Percentiles rank a stretch among this genome's conserved stretches.
These are phyloP conservation scores for Cutaneotrichosporon mucoides DNA, from an alignment of 1,284 basidiomycete genomes.

Conservation along the genomic window DNA sequence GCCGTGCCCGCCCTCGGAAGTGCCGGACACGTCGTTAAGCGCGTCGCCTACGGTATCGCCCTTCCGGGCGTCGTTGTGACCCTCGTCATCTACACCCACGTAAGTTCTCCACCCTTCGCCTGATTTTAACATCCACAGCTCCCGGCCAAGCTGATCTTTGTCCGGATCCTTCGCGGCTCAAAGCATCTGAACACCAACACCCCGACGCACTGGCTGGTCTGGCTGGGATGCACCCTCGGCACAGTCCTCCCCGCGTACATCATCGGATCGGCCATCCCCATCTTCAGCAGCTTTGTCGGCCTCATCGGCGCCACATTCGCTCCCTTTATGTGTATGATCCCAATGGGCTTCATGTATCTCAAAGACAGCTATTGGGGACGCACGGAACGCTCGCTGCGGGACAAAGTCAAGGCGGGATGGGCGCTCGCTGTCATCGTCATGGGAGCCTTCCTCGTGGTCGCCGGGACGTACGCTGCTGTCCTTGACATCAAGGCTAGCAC, in stretches of 20 bases:
- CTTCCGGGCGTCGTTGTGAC: slow-evolving; percentile 37
- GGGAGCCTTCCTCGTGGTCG: slow-evolving; percentile 30
- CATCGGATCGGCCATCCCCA: slow-evolving; percentile 11
- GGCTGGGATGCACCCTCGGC: slow-evolving; percentile 26
- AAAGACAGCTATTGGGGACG: slow-evolving; percentile 24
- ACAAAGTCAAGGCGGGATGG: slow-evolving; percentile 3
- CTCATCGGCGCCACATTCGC: slow-evolving; percentile 30
- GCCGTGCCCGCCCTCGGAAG: slow-evolving; percentile 43
- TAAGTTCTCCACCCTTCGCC: not conserved
- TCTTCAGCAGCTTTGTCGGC: slow-evolving; percentile 25
- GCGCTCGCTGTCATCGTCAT: slow-evolving; percentile 12
- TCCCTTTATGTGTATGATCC: slow-evolving; percentile 13
- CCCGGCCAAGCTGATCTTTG: slow-evolving; percentile 47
- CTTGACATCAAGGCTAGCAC: slow-evolving; percentile 6
- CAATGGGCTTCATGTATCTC: slow-evolving; percentile 32
- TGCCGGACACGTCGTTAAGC: slow-evolving; percentile 44
- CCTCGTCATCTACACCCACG: slow-evolving; percentile 22
- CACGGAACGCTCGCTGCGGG: not conserved
- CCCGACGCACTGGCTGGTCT: slow-evolving; percentile 31
- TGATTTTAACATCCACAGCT: slow-evolving; percentile 3
- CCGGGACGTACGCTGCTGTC: slow-evolving; percentile 31
- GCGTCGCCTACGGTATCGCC: slow-evolving; percentile 47
- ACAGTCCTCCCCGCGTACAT: slow-evolving; percentile 25
- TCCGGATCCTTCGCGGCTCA: slow-evolving; percentile 32
- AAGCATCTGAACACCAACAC: slow-evolving; percentile 34